Evolutionary conservation across 192 early-diverging fungal genomes (phyloP), one percentile per base, ranked within the genome.

Genomic region (Pilobolus umbonatus): DNA sequence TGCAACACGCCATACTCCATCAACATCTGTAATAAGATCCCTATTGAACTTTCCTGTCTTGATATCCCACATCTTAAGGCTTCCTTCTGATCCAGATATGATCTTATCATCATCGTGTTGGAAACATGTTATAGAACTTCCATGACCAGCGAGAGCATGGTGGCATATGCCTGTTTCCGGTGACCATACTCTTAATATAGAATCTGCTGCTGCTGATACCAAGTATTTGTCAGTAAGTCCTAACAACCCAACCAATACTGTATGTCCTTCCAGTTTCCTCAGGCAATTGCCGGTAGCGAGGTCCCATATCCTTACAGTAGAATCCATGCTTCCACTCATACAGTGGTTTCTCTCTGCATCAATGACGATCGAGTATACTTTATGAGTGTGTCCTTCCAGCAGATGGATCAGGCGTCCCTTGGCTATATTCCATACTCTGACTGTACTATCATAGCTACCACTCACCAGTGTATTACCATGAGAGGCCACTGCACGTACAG

Each of bases 1-100:
- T 55, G 83, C 72, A 24, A 95, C 90, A 57, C 94, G 84, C 97
- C 97, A 99, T 1, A 99, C 94, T 12, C 93, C 90, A 14, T 78
- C 75, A 15, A 98, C 76, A 19, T 87, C 83, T 0, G 80, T 77
- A 17, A 98, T 71, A 24, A 98, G 71, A 63, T 99, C 93, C 5
- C 92, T 77, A 0, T 90, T 75, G 60, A 89, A 87, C 26, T 82
- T 71, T 8, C 95, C 96, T 17, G 91, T 88, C 12, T 80, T 75
- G n/a, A 95, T 79, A 64, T 99, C 94, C 96, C 97, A 99, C 61
- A 98, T 81, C 66, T 98, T 98, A 25, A 99, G 78, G 0, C 91
- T 91, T 5, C 88, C 89, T 56, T 96, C 97, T 3, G 91, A 91
- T 2, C 97, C 97, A 14, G 91, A 93, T 26, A 98, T 92, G 17